phyloP scores from a whole-genome alignment of 352 stramenopile genomes.

The Elongisporangium prolatum region DNA sequence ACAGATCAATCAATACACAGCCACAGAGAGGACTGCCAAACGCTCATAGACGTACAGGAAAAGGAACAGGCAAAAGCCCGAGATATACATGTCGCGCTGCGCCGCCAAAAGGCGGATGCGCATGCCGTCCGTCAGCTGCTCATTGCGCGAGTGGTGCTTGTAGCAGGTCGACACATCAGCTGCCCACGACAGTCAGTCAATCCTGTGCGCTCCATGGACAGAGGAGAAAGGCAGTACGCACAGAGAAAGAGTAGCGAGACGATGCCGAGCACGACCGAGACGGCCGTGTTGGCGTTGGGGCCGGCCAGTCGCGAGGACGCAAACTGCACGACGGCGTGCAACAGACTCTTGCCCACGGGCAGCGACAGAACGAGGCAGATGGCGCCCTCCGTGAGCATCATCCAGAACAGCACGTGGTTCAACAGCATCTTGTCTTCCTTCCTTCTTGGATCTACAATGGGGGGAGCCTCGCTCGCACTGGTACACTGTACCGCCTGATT shows the following conservation, averaged over 20 bases:
- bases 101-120: conserved; percentile 74
- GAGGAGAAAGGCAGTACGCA: conserved; percentile 22
- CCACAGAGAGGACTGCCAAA: background rate
- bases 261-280: conserved; percentile 47
- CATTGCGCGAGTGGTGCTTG: conserved; percentile 57
- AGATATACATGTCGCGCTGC: conserved; percentile 86
- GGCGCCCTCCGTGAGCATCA: conserved; percentile 39
- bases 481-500: background rate
- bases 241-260: conserved; percentile 71
- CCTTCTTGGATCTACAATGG: background rate
- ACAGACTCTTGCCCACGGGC: conserved; percentile 55
- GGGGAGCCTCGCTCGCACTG: background rate
- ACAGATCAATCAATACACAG: background rate
- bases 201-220: conserved; percentile 1
- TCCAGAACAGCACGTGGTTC: conserved; percentile 44
- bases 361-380: conserved; percentile 47
- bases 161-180: conserved; percentile 70
- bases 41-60: conserved; percentile 38
- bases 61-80: conserved; percentile 80
- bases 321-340: conserved; percentile 57
- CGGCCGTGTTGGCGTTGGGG: conserved; percentile 36
- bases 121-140: conserved; percentile 62
- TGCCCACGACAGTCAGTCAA: conserved; percentile 14
- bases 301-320: conserved; percentile 33
- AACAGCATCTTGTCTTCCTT: conserved; percentile 38